Evolutionary conservation across 768 basidiomycete species (phyloP), one percentile per base, ranked within the genome.

Genomic region (Holtermanniella nyarrowii): DNA sequence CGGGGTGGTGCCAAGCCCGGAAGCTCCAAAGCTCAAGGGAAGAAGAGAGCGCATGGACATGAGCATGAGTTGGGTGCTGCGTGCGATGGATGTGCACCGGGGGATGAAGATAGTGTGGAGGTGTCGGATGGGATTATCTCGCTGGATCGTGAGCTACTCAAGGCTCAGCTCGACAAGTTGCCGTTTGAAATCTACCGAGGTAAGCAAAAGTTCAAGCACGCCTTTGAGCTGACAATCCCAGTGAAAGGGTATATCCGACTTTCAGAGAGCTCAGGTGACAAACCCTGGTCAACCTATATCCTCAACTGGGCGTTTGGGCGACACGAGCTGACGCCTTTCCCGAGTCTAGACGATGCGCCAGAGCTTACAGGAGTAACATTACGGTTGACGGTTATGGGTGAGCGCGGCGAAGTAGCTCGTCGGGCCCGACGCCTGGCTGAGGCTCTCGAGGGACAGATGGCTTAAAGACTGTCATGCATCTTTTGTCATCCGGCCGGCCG

Each of bases 271-370:
- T 31, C 53, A 27, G 27, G 42, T 22, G 41, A 49, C 42, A 37
- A 73, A 5, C 60, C 72, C 56, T 68, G 26, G 26, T 31, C 31
- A 18, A 77, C 64, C 41, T 41, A 62, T 52, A 63, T 66, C 49
- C 44, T 93, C 53, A 96, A 96, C 66, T 96, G 88, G 88, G 89
- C 90, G 5, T 96, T 95, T 73, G 87, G 87, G 13, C 79, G 90
- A 39, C 82, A 79, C 65, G 86, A 89, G 23, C 71, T 84, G 39
- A 77, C 82, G 11, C 74, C 69, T 3, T 59, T 68, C 25, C 61
- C 60, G 1, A 39, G 54, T 13, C 58, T 61, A 18, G 57, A 72
- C 31, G 69, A 68, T 0, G 70, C 61, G 12, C 56, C 55, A 14
- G 50, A 48, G 25, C 49, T 71, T 49, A 44, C 44, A 31, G 76